Evolutionary conservation across 106 monocot species (phyloP), one percentile per base, ranked within the genome.

Genomic region (Dioscorea zingiberensis): DNA sequence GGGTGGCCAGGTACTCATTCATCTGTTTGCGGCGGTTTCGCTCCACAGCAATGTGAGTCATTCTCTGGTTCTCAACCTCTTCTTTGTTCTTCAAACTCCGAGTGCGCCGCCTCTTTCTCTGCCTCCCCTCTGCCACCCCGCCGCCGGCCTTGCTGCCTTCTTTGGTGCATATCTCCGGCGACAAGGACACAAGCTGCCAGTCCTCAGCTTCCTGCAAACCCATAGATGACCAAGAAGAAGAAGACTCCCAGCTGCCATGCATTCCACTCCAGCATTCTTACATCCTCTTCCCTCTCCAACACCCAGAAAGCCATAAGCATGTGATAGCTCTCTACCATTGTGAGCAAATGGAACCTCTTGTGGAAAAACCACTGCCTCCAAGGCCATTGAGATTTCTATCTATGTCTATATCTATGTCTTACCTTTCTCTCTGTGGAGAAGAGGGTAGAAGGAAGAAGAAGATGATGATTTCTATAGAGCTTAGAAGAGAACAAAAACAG

Each of bases 301-400:
- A 15, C n/a, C 58, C 48, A 13, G 27, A 62, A 69, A 44, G 16
- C 54, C 66, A 46, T 59, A 69, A n/a, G 21, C 25, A 70, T 70
- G 63, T 18, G 63, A 62, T 27, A 66, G 13, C 44, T 76, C 72
- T 15, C 23, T 72, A 67, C 54, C 64, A 65, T 54, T 54, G 58
- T 30, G 48, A 32, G 64, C 64, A 25, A 81, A 38, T 38, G 38
- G 70, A 19, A 71, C 60, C n/a, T 80, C 79, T 22, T 87, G 72
- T 55, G 72, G 79, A 73, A 87, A 87, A 2, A 83, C 76, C 45
- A 76, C 83, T 11, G 87, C 71, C 26, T 87, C 83, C 32, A 87
- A 62, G 28, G 87, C 87, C 87, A 87, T 25, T 13, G 16, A 26
- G 16, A 15, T 23, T 9, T n/a, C n/a, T n/a, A n/a, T n/a, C n/a